A percentile compares a stretch with the other conserved stretches of the same genome.
Conservation (phyloP, 2,329 filamentous ascomycete genomes). For the Penicillium nordicum region DNA sequence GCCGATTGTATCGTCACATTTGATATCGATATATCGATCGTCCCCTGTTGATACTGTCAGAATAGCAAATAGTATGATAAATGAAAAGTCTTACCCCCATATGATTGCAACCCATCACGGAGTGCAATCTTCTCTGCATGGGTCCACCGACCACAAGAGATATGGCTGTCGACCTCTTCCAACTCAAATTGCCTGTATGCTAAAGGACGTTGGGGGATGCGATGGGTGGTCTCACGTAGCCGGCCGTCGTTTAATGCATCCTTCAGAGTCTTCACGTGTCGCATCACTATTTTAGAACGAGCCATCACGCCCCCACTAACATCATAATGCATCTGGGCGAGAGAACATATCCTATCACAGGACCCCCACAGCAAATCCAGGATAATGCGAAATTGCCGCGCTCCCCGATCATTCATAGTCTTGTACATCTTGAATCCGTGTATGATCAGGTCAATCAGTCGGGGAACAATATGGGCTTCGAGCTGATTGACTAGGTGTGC, state of each 20-base stretch:
- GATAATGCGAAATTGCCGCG: constrained; percentile 1
- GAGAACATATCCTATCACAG: constrained; percentile 2
- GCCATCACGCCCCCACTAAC: background rate
- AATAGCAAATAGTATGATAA: background rate
- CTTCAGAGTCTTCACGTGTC: background rate
- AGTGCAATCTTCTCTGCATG: background rate
- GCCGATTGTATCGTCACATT: background rate
- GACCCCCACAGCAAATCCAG: constrained; percentile 14
- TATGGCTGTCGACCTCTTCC: background rate
- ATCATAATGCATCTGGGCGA: background rate
- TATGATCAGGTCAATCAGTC: constrained; percentile 10
- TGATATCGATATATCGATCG: constrained; percentile 2
- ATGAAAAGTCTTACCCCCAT: background rate
- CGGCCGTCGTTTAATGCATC: constrained; percentile 4
- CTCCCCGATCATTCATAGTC: background rate
- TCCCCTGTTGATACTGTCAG: background rate
- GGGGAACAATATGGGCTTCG: constrained; percentile 16
- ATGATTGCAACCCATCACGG: background rate
- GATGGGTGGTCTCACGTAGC: background rate
- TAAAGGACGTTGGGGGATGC: background rate
- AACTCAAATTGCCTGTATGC: background rate
- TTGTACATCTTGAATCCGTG: constrained; percentile 12
- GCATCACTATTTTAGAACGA: background rate
- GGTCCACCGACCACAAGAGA: constrained; percentile 2
- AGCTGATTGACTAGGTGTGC: constrained; percentile 12